Evolutionary conservation across 768 basidiomycete species (phyloP), one percentile per base, ranked within the genome.

Genomic region (Pilatotrama ljubarskyi): DNA sequence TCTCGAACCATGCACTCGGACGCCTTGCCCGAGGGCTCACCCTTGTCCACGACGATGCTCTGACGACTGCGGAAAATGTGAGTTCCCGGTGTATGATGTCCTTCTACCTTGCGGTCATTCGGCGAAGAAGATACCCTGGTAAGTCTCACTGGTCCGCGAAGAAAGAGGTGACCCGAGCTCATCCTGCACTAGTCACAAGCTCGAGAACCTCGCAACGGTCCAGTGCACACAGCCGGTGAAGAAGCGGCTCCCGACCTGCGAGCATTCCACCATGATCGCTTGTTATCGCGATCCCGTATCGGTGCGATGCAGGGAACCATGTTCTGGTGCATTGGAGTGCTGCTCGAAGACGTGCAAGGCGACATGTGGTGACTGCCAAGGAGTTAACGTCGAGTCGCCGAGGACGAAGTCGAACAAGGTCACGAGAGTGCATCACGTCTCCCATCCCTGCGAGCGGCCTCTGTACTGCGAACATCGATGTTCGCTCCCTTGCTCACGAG

Each of bases 31-130:
- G 0, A 75, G 82, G 26, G 72, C 73, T 1, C 88, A 90, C 65
- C 87, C 88, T 0, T 90, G 88, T 67, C 58, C 65, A 8, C 79
- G 77, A 38, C 63, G 72, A 13, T 90, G 88, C 66, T 75, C 78
- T 2, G 72, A 74, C 1, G 66, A 77, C 1, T 89, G 88, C 63
- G 84, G 83, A 1, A 58, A 74, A 8, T 89, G 88, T 67, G 44
- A 38, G 20, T 84, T 84, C 68, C 74, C 76, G 2, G 66, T 84
- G 15, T 66, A 70, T 3, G 67, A 79, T 2, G 77, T 88, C 13
- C 24, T 55, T 29, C 74, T 90, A 17, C 83, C 86, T 0, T 90
- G 88, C 62, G 84, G 84, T 1, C 87, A 89, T 68, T 53, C 66
- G 69, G 73, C 48, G 66, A 66, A 29, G 36, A 67, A 54, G 9